Evolutionary conservation across 331 rosid genomes (phyloP).

Genomic region (Acacia pycnantha): DNA sequence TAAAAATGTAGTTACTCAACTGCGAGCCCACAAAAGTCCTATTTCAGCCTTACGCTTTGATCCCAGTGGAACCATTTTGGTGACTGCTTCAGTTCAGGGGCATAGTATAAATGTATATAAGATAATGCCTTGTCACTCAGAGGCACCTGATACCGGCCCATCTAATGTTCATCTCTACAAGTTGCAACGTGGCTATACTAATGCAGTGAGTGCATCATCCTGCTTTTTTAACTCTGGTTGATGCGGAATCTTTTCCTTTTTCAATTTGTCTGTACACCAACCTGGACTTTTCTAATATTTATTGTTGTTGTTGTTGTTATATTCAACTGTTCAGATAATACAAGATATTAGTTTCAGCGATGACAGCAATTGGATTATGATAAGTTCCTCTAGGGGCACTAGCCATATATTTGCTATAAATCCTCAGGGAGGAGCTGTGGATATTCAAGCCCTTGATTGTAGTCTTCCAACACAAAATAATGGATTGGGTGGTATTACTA

Average conservation of each 20-base stretch:
- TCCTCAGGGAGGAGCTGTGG: slow-evolving; percentile 78
- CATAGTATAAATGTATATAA: slow-evolving; percentile 90
- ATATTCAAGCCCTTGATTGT: slow-evolving; percentile 56
- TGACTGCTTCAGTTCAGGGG: slow-evolving; percentile 93
- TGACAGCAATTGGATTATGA: slow-evolving; percentile 99
- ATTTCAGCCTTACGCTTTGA: slow-evolving; percentile 92
- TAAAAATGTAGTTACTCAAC: slow-evolving; percentile 74
- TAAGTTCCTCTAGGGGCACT: slow-evolving; percentile 97
- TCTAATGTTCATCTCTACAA: slow-evolving; percentile 77
- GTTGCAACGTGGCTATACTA: slow-evolving; percentile 91
- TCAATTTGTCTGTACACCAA: not conserved
- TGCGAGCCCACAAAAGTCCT: slow-evolving; percentile 90
- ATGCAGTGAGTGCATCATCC: slow-evolving; percentile 63
- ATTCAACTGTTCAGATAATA: slow-evolving; percentile 64
- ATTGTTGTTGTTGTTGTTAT: not conserved
- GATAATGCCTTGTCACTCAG: slow-evolving; percentile 59
- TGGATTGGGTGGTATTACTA: slow-evolving; percentile 38
- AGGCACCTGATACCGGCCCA: slow-evolving; percentile 42
- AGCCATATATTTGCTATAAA: slow-evolving; percentile 90
- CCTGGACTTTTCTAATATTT: slow-evolving; percentile 7
- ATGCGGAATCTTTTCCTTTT: slow-evolving; percentile 2
- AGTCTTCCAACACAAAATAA: slow-evolving; percentile 41
- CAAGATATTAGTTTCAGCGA: slow-evolving; percentile 92
- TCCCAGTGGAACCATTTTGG: slow-evolving; percentile 90
- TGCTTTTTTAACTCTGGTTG: slow-evolving; percentile 7